Evolutionary conservation across 768 basidiomycete genomes (phyloP), one percentile per base, ranked within the genome.

Genomic region (Lactarius akahatsu): DNA sequence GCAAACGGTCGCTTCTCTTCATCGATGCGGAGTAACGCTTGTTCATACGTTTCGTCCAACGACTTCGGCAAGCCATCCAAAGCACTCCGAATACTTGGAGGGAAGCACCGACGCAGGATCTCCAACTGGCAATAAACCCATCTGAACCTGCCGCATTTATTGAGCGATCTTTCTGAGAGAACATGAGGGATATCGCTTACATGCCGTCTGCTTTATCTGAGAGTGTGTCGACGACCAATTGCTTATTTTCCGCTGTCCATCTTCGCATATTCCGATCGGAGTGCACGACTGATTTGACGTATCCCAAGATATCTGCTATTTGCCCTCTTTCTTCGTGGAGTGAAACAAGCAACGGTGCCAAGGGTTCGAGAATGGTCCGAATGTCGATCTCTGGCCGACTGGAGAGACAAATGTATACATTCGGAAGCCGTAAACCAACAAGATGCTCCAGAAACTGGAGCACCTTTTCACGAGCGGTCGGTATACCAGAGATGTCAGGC

Each of bases 291-390:
- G 36, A 38, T 38, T 38, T 38, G 11, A 38, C 36, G 36, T 38
- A 38, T 38, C 36, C 36, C 11, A 1, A 38, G 36, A 38, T 38
- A 38, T 63, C 62, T 11, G 45, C 1, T 30, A 30, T 47, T 32
- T 63, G 62, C n/a, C 62, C 62, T 2, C n/a, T 63, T 28, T 63
- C 55, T 5, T 43, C 62, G 26, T 63, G 41, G 11, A 63, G 45
- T 7, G 62, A 63, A 45, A 63, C 32, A 3, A 32, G 54, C 13
- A 9, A 10, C 9, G 20, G 26, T 6, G 32, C 20, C 32, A 63
- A 57, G 8, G 62, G 62, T 16, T 34, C 55, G 13, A 63, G 36
- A 38, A 38, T 11, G 36, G 11, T 38, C 36, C 36, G 36, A 38
- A 38, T 38, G 36, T 38, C 36, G 36, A 38, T 38, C 36, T 38